These are phyloP conservation scores for Berkeleyomyces rouxiae DNA, from an alignment of 2,329 filamentous ascomycete species.

Conservation along the genomic window DNA sequence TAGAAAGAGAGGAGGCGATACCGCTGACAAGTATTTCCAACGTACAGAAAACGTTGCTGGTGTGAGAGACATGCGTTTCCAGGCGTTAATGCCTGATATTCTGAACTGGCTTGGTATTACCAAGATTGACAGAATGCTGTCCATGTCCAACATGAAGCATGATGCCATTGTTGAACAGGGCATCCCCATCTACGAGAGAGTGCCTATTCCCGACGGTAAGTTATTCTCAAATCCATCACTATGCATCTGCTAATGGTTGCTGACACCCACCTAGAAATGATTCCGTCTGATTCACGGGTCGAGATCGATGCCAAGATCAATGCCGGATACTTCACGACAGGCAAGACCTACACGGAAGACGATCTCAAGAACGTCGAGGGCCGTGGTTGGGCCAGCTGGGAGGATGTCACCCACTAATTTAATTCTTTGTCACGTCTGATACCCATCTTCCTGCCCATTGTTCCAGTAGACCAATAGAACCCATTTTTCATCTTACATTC, in stretches of 20 bases:
- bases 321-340: slow-evolving; percentile 70
- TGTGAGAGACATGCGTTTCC: slow-evolving; percentile 94
- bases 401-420: slow-evolving; percentile 29
- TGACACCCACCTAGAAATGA: slow-evolving; percentile 50
- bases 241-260: background rate
- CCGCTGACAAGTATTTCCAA: slow-evolving; percentile 86
- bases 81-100: slow-evolving; percentile 94
- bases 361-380: slow-evolving; percentile 77
- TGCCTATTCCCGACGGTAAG: slow-evolving; percentile 13
- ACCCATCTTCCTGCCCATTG: background rate
- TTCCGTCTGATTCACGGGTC: slow-evolving; percentile 87
- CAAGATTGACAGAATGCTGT: slow-evolving; percentile 96
- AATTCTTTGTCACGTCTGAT: slow-evolving; percentile 1
- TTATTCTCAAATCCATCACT: background rate
- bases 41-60: slow-evolving; percentile 96
- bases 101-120: slow-evolving; percentile 96
- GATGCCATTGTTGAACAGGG: slow-evolving; percentile 75
- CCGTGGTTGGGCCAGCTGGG: slow-evolving; percentile 51
- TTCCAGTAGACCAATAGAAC: background rate
- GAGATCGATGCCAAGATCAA: slow-evolving; percentile 99
- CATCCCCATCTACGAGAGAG: slow-evolving; percentile 12
- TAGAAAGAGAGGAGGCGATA: slow-evolving; percentile 60
- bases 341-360: slow-evolving; percentile 73
- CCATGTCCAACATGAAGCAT: slow-evolving; percentile 83
- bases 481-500: background rate